Evolutionary conservation across 2,329 filamentous ascomycete species (phyloP).

Genomic region (Penicillium vulpinum): DNA sequence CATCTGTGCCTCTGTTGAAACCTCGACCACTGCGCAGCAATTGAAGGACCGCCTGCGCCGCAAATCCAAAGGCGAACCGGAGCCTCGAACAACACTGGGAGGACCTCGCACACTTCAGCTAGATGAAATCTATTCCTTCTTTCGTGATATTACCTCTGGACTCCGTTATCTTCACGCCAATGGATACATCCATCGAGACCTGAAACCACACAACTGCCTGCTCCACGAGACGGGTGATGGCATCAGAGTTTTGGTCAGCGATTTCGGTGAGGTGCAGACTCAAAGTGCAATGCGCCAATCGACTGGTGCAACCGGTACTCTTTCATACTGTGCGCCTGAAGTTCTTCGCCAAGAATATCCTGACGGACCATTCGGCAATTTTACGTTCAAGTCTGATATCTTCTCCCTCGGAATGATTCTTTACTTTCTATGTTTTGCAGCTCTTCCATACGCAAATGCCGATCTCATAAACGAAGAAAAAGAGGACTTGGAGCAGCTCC

Average conservation of each 20-base stretch:
- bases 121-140: conserved; percentile 95
- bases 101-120: conserved; percentile 64
- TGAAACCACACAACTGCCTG: conserved; percentile 95
- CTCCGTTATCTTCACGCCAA: conserved; percentile 85
- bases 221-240: conserved; percentile 73
- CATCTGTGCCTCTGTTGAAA: conserved; percentile 68
- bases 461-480: conserved; percentile 86
- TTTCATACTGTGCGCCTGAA: conserved; percentile 96
- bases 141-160: conserved; percentile 91
- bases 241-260: conserved; percentile 83
- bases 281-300: conserved; percentile 80
- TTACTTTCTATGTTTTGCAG: conserved; percentile 95
- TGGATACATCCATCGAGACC: conserved; percentile 92
- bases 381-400: conserved; percentile 96
- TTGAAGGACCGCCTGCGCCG: conserved; percentile 85
- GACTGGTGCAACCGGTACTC: conserved; percentile 90
- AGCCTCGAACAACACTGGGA: conserved; percentile 57
- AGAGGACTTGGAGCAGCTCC: conserved; percentile 82
- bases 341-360: conserved; percentile 68
- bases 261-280: conserved; percentile 94
- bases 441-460: conserved; percentile 79
- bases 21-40: conserved; percentile 70
- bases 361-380: conserved; percentile 79
- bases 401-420: conserved; percentile 98
- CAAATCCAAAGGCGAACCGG: conserved; percentile 73